phyloP scores from a whole-genome alignment of 306 rosid genomes.

The Vachellia pachyceras region DNA sequence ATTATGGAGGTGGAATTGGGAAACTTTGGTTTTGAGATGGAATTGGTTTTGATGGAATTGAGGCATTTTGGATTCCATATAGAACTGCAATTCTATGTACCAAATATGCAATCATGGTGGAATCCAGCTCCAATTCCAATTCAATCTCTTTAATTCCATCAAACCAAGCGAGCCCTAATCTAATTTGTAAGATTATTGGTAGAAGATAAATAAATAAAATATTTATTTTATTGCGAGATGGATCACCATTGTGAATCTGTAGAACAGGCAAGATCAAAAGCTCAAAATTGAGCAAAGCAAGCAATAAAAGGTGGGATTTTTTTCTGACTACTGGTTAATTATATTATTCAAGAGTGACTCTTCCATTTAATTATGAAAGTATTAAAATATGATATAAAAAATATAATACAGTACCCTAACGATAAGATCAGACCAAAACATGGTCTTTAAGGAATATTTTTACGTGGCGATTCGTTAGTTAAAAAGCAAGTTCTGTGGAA shows the following conservation, averaged over 20 bases:
- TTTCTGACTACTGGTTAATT: background rate
- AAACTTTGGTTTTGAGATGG: no score
- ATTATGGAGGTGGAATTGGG: no score
- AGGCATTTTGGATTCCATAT: no score
- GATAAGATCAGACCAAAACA: background rate
- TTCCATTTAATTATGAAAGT: background rate
- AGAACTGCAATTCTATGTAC: no score
- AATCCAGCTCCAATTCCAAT: no score
- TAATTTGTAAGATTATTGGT: no score
- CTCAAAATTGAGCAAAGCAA: background rate
- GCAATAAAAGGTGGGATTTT: background rate
- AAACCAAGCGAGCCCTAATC: no score
- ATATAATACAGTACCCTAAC: background rate
- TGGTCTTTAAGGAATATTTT: conserved; percentile 12
- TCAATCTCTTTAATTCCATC: no score
- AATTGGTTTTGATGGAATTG: no score
- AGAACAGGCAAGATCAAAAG: background rate
- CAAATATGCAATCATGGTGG: no score
- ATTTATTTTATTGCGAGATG: background rate
- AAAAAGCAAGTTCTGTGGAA: conserved; percentile 22
- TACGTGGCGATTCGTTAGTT: conserved; percentile 42
- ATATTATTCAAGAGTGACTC: background rate
- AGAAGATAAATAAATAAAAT: background rate
- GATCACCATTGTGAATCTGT: background rate
- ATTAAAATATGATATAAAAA: background rate